Percentiles rank a stretch among this genome's conserved stretches.
These are phyloP conservation scores for Candida dubliniensis DNA, from an alignment of 1,139 yeast genomes.

Conservation along the genomic window DNA sequence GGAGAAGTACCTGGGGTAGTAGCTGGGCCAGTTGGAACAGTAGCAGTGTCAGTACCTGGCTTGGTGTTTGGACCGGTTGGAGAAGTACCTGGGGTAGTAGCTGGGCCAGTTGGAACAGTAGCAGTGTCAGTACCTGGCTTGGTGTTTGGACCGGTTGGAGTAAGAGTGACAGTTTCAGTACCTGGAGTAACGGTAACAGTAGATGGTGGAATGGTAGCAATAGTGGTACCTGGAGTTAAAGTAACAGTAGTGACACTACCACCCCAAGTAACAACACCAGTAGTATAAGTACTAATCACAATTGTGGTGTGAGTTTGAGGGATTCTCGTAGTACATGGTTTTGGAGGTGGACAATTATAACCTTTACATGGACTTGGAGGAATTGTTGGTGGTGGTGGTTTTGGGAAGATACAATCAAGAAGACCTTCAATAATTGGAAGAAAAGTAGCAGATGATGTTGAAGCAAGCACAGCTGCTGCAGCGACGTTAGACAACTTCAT, in stretches of 20 bases:
- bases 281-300: constrained; percentile 1
- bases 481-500: constrained; percentile 5
- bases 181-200: constrained; percentile 4
- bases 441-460: constrained; percentile 2
- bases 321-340: constrained; percentile 3
- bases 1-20: not conserved
- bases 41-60: constrained; percentile 1
- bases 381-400: not conserved
- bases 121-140: not conserved
- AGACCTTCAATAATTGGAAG: constrained; percentile 6
- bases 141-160: not conserved
- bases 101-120: not conserved
- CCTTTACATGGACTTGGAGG: not conserved
- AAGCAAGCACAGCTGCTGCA: constrained; percentile 4
- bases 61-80: constrained; percentile 3
- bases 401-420: constrained; percentile 4
- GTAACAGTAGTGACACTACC: constrained; percentile 3
- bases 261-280: constrained; percentile 5
- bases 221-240: constrained; percentile 2
- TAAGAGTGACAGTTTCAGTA: not conserved
- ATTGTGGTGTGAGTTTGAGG: constrained; percentile 2
- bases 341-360: not conserved
- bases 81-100: not conserved
- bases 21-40: constrained; percentile 3
- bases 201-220: constrained; percentile 4